phyloP scores from a whole-genome alignment of 2,329 filamentous ascomycete genomes.

The Phaeomoniella chlamydospora region DNA sequence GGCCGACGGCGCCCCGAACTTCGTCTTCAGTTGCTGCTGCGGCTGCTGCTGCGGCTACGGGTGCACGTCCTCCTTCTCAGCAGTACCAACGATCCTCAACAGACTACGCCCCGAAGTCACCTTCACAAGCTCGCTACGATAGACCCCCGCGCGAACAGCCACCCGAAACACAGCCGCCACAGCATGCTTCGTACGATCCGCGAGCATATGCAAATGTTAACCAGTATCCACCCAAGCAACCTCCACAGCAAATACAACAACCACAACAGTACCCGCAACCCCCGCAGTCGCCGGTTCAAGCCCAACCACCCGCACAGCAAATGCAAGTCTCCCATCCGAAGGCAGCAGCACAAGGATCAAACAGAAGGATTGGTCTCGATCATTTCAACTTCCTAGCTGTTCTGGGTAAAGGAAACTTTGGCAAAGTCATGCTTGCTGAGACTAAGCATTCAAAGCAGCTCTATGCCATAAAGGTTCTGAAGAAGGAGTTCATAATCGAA shows the following conservation, averaged over 20 bases:
- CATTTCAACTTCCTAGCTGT: slow-evolving; percentile 99
- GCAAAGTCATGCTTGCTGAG: slow-evolving; percentile 98
- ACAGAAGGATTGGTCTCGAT: slow-evolving; percentile 73
- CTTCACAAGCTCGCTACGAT: slow-evolving; percentile 17
- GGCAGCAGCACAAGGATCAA: slow-evolving; percentile 8
- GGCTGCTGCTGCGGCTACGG: slow-evolving; percentile 32
- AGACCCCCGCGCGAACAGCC: slow-evolving; percentile 17
- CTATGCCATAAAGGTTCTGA: slow-evolving; percentile 96
- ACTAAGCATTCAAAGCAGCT: slow-evolving; percentile 84
- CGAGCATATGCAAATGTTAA: slow-evolving; percentile 23
- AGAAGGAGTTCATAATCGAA: slow-evolving; percentile 99
- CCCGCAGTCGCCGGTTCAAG: slow-evolving; percentile 9
- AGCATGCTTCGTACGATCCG: slow-evolving; percentile 30
- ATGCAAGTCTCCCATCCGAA: slow-evolving; percentile 14
- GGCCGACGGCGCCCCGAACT: slow-evolving; percentile 31
- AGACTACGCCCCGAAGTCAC: slow-evolving; percentile 21
- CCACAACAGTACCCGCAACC: slow-evolving; percentile 31
- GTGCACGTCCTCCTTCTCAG: slow-evolving; percentile 27
- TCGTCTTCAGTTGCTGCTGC: slow-evolving; percentile 35
- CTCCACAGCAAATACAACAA: slow-evolving; percentile 9
- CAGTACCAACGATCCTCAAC: slow-evolving; percentile 30
- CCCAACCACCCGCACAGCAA: slow-evolving; percentile 16
- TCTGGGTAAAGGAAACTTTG: slow-evolving; percentile 96
- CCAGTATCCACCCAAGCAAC: slow-evolving; percentile 6
- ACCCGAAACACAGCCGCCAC: slow-evolving; percentile 23